phyloP scores from a whole-genome alignment of 805 yeast genomes.

The Candida ponderosae region DNA sequence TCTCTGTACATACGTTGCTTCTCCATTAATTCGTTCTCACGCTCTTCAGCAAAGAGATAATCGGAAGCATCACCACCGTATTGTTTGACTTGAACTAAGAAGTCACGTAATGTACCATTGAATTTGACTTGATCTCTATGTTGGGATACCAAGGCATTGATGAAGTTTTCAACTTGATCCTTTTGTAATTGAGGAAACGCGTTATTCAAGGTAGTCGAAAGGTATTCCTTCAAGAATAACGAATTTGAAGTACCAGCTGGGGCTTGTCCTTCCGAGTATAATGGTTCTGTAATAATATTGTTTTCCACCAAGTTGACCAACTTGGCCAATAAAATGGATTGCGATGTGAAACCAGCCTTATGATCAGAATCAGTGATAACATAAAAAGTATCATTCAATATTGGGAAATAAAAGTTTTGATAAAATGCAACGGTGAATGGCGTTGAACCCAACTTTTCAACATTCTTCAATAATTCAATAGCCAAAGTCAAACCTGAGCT shows the following conservation, averaged over 20 bases:
- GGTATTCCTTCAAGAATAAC: conserved; percentile 68
- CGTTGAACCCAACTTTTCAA: conserved; percentile 61
- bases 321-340: conserved; percentile 76
- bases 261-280: conserved; percentile 74
- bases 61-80: conserved; percentile 94
- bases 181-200: conserved; percentile 91
- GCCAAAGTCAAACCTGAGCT: conserved; percentile 82
- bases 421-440: conserved; percentile 81
- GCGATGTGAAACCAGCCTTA: conserved; percentile 89
- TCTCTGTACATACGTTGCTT: conserved; percentile 65
- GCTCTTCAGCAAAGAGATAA: conserved; percentile 90
- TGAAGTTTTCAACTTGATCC: conserved; percentile 76
- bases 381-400: conserved; percentile 84
- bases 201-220: conserved; percentile 70
- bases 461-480: conserved; percentile 75
- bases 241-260: conserved; percentile 81
- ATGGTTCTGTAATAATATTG: conserved; percentile 64
- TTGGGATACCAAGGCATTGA: conserved; percentile 65
- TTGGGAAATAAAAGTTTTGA: conserved; percentile 80
- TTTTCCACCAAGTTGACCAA: conserved; percentile 78
- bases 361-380: conserved; percentile 97
- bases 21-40: conserved; percentile 67
- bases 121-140: conserved; percentile 71
- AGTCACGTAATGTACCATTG: conserved; percentile 84
- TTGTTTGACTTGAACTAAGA: conserved; percentile 92